Conservation (phyloP, 2,329 filamentous ascomycete species). For the Colletotrichum ledebouriae region DNA sequence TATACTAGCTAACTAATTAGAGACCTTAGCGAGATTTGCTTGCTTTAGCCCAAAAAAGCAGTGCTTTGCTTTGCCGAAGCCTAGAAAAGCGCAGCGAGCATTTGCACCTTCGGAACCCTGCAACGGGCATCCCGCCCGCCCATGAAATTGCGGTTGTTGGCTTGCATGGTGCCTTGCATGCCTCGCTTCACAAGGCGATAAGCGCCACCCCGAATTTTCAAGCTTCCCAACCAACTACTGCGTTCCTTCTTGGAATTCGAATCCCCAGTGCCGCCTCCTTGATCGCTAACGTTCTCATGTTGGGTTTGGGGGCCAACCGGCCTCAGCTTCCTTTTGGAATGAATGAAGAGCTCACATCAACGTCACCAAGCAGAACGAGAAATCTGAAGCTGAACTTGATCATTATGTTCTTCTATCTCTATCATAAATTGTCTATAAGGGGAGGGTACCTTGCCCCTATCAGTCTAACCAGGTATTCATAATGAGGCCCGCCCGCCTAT, state of each 20-base stretch:
- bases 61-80: too few species aligned
- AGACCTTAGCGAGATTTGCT: too few species aligned
- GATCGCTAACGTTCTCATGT: conserved; percentile 16
- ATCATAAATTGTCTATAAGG: conserved; percentile 13
- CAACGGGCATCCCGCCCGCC: not conserved
- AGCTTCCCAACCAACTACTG: not conserved
- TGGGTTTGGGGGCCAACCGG: not conserved
- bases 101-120: too few species aligned
- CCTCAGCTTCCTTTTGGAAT: not conserved
- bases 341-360: not conserved
- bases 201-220: not conserved
- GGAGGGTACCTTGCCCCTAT: not conserved
- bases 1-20: too few species aligned
- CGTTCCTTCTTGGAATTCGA: too few species aligned
- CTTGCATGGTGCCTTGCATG: conserved; percentile 21
- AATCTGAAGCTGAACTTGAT: not conserved
- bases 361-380: not conserved
- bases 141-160: conserved; percentile 15
- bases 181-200: not conserved
- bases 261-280: too few species aligned
- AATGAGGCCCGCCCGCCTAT: conserved; percentile 15
- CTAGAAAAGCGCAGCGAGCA: too few species aligned
- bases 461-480: conserved; percentile 5
- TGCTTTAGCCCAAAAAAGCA: too few species aligned
- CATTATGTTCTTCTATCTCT: conserved; percentile 28